These are phyloP conservation scores for Mesembryanthemum crystallinum DNA, from an alignment of 148 eudicot species.

Conservation along the genomic window DNA sequence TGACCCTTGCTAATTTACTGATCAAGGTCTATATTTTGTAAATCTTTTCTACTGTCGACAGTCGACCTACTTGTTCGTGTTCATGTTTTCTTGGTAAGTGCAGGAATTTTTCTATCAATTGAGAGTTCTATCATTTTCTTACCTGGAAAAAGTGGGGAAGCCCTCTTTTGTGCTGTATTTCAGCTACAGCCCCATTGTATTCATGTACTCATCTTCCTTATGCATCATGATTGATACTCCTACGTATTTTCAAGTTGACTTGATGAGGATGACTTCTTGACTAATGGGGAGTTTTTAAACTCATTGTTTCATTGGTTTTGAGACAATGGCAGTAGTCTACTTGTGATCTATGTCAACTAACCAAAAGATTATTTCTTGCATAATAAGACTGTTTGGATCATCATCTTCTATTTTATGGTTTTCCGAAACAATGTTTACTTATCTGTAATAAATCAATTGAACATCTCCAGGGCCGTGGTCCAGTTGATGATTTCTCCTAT, in stretches of 20 bases:
- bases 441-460: conserved; percentile 3
- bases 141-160: background rate
- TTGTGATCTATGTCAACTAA: too few relatives aligned
- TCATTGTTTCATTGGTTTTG: too few relatives aligned
- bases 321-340: too few relatives aligned
- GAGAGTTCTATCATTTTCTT: background rate
- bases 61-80: too few relatives aligned
- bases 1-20: too few relatives aligned
- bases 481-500: conserved; percentile 63
- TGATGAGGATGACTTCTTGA: too few relatives aligned
- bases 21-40: too few relatives aligned
- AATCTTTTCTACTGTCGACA: too few relatives aligned
- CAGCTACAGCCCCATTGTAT: background rate
- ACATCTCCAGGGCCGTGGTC: conserved; percentile 81
- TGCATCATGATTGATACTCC: background rate
- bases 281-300: too few relatives aligned
- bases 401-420: background rate
- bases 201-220: background rate
- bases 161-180: background rate
- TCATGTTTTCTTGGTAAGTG: background rate
- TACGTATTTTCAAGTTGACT: too few relatives aligned
- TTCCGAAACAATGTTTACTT: background rate
- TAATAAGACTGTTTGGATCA: background rate
- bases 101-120: background rate
- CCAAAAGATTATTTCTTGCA: too few relatives aligned